Evolutionary conservation across 2,329 filamentous ascomycete genomes (phyloP), one percentile per base, ranked within the genome.

Genomic region (Sporothrix variecibatus): DNA sequence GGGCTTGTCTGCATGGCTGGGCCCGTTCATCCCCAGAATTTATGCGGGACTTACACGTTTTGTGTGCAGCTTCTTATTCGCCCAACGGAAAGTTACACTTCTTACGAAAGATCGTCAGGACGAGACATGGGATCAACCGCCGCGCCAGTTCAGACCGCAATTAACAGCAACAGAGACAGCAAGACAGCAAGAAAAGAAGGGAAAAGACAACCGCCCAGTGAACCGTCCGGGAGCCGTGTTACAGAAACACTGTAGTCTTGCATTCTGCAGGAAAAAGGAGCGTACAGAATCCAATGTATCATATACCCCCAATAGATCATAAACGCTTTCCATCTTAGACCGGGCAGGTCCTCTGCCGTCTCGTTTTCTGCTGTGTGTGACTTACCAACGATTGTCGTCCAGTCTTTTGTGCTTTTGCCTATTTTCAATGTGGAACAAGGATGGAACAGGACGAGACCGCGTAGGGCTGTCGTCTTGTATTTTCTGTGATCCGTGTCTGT

Each of bases 371-470:
- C 28, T 23, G 28, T 38, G 23, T 28, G 15, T 38, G 31, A 23
- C 58, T 40, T n/a, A 6, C 34, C 31, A 6, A 7, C 17, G 2
- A 38, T n/a, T 46, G 62, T 43, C 62, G 20, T 43, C 62, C 23
- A 67, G 38, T 46, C 62, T 64, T 38, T 65, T 17, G 8, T 40
- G 17, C 38, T 74, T 75, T 72, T 73, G 75, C 70, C 71, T 75
- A 71, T 75, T 76, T 49, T 53, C 31, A 70, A 73, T 46, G 67
- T 76, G 75, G 75, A 76, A 76, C 75, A 43, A n/a, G n/a, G 51
- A 73, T 76, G 75, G 75, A 73, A 76, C 75, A 64, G 58, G 69
- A 20, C 53, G n/a, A 70, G 67, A 43, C 53, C 28, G 31, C 51
- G 49, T 46, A 51, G 49, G 43, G 46, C 43, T 53, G 28, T 40